phyloP scores from a whole-genome alignment of 176 grass and related monocot genomes.

The Luzula sylvatica region DNA sequence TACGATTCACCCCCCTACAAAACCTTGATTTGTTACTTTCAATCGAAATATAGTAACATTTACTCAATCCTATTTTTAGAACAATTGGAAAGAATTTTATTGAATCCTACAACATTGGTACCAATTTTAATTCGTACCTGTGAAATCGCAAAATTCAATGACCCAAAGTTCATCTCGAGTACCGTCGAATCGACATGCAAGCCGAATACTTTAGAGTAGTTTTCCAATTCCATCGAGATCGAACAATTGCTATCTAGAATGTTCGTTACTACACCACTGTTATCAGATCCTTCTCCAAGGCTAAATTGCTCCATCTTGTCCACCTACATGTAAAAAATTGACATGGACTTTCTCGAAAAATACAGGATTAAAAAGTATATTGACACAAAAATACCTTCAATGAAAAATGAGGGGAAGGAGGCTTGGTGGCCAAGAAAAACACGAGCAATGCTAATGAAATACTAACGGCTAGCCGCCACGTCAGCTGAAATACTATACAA shows the following conservation, averaged over 20 bases:
- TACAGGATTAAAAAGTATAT: not conserved
- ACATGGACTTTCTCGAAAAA: not conserved
- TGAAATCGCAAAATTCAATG: slow-evolving; percentile 53
- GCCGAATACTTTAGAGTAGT: slow-evolving; percentile 73
- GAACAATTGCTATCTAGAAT: slow-evolving; percentile 81
- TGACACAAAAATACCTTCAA: slow-evolving; percentile 30
- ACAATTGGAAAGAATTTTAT: not conserved
- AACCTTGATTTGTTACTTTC: not conserved
- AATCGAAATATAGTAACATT: not conserved
- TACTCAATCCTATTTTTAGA: not conserved
- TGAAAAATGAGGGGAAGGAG: slow-evolving; percentile 33
- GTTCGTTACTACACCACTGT: slow-evolving; percentile 67
- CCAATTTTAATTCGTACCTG: slow-evolving; percentile 16
- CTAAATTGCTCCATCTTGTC: slow-evolving; percentile 46
- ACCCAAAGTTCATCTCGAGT: slow-evolving; percentile 49
- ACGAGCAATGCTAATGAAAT: slow-evolving; percentile 50
- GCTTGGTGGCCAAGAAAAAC: slow-evolving; percentile 66
- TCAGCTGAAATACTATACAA: slow-evolving; percentile 67
- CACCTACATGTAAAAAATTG: slow-evolving; percentile 16
- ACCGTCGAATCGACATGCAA: slow-evolving; percentile 39
- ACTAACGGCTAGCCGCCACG: slow-evolving; percentile 55
- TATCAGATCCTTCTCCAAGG: slow-evolving; percentile 74
- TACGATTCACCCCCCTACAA: slow-evolving; percentile 37
- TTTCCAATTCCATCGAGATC: slow-evolving; percentile 60
- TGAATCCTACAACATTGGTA: not conserved